Evolutionary conservation across 805 yeast genomes (phyloP).

Genomic region (Teunomyces funiuensis): DNA sequence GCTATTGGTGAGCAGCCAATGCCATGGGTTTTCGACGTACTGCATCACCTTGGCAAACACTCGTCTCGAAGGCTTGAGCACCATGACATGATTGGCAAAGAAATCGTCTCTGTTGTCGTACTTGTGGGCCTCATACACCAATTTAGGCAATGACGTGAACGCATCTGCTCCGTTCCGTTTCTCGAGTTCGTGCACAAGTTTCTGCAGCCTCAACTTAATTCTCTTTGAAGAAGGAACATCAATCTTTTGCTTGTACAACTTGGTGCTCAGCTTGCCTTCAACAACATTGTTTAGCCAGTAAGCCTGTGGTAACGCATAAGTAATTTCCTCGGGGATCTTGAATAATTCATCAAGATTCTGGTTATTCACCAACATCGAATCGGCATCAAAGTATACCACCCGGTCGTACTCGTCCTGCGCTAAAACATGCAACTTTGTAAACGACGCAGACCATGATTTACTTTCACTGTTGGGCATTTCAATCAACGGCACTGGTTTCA

Average conservation of each 20-base stretch:
- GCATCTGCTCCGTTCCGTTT: not conserved
- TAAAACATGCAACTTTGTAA: conserved; percentile 57
- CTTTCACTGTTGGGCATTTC: conserved; percentile 12
- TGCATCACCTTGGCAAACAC: conserved; percentile 22
- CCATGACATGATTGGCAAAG: conserved; percentile 55
- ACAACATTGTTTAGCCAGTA: conserved; percentile 31
- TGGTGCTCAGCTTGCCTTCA: conserved; percentile 9
- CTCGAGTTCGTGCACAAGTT: conserved; percentile 9
- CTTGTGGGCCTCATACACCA: conserved; percentile 24
- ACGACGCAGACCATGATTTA: conserved; percentile 49
- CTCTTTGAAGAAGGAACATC: conserved; percentile 15
- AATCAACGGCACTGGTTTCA: conserved; percentile 24
- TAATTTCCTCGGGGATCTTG: conserved; percentile 22
- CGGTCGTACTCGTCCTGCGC: conserved; percentile 49
- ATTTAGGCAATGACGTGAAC: conserved; percentile 17
- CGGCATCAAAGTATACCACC: conserved; percentile 59
- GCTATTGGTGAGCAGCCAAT: conserved; percentile 25
- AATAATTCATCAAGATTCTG: conserved; percentile 34
- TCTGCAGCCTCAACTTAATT: conserved; percentile 11
- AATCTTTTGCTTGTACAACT: conserved; percentile 10
- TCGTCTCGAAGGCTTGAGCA: conserved; percentile 48
- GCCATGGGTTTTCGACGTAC: conserved; percentile 28
- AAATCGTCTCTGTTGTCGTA: conserved; percentile 27
- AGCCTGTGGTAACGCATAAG: conserved; percentile 34
- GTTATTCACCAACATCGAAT: conserved; percentile 40